Conservation (phyloP, 2,329 filamentous ascomycete genomes). For the Stagonosporopsis cucurbitacearum region DNA sequence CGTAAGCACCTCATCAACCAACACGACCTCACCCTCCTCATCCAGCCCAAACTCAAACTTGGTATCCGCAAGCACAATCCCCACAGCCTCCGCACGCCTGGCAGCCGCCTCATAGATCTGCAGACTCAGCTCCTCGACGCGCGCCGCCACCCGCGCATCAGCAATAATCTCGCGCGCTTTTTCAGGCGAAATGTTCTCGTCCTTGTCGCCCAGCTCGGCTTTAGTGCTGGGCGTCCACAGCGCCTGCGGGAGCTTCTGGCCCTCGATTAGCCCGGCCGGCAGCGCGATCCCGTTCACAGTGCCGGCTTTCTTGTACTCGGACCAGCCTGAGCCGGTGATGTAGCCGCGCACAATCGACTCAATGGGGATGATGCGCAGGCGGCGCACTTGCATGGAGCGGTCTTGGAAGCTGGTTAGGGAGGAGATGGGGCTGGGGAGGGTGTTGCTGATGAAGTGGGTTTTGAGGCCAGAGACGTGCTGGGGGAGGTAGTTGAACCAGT, state of each 20-base stretch:
- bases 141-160: constrained; percentile 67
- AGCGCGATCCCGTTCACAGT: constrained; percentile 81
- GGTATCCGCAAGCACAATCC: constrained; percentile 79
- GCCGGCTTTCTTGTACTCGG: constrained; percentile 73
- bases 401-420: constrained; percentile 59
- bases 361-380: constrained; percentile 76
- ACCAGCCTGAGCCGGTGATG: constrained; percentile 84
- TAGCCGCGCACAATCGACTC: constrained; percentile 90
- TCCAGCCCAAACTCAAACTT: constrained; percentile 80
- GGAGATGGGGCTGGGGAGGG: constrained; percentile 56
- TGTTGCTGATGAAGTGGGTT: constrained; percentile 68
- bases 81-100: constrained; percentile 68
- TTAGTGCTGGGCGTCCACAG: constrained; percentile 87
- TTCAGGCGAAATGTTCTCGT: constrained; percentile 84
- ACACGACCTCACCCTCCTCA: constrained; percentile 66
- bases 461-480: constrained; percentile 63
- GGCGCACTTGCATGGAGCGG: constrained; percentile 79
- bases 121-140: constrained; percentile 70
- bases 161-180: constrained; percentile 63
- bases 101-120: constrained; percentile 69
- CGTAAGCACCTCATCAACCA: constrained; percentile 86
- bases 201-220: constrained; percentile 76
- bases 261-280: constrained; percentile 72
- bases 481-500: constrained; percentile 71
- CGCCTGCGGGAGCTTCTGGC: constrained; percentile 70